Evolutionary conservation across 768 basidiomycete genomes (phyloP).

Genomic region (Xanthoconium purpureum): DNA sequence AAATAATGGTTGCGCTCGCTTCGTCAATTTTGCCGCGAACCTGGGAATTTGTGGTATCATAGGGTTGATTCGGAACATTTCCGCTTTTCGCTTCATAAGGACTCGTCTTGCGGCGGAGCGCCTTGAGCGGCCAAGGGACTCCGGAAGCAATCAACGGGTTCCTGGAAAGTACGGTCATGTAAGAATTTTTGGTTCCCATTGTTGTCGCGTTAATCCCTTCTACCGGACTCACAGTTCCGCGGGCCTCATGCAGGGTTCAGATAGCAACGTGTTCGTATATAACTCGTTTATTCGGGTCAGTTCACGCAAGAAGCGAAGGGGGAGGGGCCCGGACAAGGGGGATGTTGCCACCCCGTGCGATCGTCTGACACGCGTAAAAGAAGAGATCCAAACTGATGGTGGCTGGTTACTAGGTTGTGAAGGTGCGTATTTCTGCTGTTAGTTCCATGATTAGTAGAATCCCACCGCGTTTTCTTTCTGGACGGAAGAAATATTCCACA

Average conservation of each 20-base stretch:
- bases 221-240: neutral
- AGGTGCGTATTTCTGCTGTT: constrained; percentile 42
- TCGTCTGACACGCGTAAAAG: constrained; percentile 41
- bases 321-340: constrained; percentile 24
- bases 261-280: constrained; percentile 34
- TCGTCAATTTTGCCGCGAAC: neutral
- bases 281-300: constrained; percentile 51
- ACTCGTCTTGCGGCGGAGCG: neutral
- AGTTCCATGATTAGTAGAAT: neutral
- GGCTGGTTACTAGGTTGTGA: constrained; percentile 56
- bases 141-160: neutral
- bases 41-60: neutral
- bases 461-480: neutral
- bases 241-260: constrained; percentile 12
- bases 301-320: constrained; percentile 50
- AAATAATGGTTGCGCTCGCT: neutral
- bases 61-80: constrained; percentile 14
- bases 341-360: constrained; percentile 35
- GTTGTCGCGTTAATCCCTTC: neutral
- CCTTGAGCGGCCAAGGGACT: neutral
- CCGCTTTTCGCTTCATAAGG: constrained; percentile 6
- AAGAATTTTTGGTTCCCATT: neutral
- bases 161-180: neutral
- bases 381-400: constrained; percentile 43
- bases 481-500: constrained; percentile 36